Percentiles rank a stretch among this genome's conserved stretches.
These are phyloP conservation scores for Cladorrhinum sp. DNA, from an alignment of 2,329 filamentous ascomycete species.

Conservation along the genomic window DNA sequence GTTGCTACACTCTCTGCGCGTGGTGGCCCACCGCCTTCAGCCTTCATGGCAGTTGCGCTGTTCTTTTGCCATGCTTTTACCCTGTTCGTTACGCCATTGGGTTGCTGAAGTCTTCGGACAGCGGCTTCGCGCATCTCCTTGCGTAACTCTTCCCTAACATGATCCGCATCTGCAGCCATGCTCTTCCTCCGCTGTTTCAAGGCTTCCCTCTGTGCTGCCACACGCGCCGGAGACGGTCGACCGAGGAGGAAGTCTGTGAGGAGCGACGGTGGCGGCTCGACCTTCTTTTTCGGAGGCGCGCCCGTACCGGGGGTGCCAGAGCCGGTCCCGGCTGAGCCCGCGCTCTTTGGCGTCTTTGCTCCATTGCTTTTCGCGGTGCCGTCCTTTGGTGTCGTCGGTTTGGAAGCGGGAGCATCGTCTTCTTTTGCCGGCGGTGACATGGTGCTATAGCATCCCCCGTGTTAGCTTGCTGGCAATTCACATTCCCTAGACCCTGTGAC, in stretches of 20 bases:
- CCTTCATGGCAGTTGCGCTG: constrained; percentile 62
- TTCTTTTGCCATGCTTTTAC: constrained; percentile 83
- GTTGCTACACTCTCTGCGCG: constrained; percentile 52
- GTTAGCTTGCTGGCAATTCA: constrained; percentile 12
- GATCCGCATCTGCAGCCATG: constrained; percentile 44
- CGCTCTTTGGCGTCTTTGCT: constrained; percentile 38
- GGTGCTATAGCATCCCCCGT: constrained; percentile 17
- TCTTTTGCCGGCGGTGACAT: constrained; percentile 29
- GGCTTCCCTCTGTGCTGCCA: constrained; percentile 41
- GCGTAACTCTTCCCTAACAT: constrained; percentile 54
- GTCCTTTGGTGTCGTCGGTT: constrained; percentile 22
- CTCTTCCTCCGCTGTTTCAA: constrained; percentile 52
- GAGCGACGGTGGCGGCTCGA: constrained; percentile 50
- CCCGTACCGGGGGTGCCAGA: constrained; percentile 31
- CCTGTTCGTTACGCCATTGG: constrained; percentile 69
- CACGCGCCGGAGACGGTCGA: constrained; percentile 53
- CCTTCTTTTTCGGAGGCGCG: constrained; percentile 39
- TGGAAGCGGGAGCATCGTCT: constrained; percentile 20
- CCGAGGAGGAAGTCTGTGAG: constrained; percentile 58
- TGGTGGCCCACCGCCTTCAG: constrained; percentile 35
- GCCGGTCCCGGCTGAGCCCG: constrained; percentile 30
- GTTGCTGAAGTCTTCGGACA: constrained; percentile 59
- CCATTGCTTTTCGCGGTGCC: constrained; percentile 23
- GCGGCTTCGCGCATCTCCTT: constrained; percentile 56
- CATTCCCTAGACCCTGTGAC: constrained; percentile 17